These are phyloP conservation scores for Flaveria bidentis DNA, from an alignment of 129 eudicot genomes.

Conservation along the genomic window DNA sequence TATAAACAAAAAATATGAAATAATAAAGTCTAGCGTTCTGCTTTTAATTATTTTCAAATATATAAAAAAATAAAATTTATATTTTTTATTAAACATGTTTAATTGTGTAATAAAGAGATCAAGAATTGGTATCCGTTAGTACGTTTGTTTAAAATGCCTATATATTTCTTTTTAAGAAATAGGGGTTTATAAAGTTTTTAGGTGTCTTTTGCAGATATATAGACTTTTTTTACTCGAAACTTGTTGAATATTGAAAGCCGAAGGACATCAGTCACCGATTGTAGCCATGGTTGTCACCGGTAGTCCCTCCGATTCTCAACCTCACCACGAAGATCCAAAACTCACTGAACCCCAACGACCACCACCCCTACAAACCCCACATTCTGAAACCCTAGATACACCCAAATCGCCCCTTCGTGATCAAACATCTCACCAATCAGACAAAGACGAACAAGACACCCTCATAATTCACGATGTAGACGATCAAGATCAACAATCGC, in stretches of 20 bases:
- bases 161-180: too few species aligned
- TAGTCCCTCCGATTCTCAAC: constrained; percentile 25
- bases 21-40: too few species aligned
- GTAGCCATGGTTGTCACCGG: constrained; percentile 24
- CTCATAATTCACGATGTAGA: constrained; percentile 3
- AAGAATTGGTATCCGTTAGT: too few species aligned
- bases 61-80: too few species aligned
- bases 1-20: too few species aligned
- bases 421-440: constrained; percentile 19
- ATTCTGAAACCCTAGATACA: constrained; percentile 32
- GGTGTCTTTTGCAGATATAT: too few species aligned
- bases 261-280: neutral
- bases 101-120: too few species aligned
- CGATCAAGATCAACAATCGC: constrained; percentile 18
- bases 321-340: constrained; percentile 16
- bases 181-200: too few species aligned
- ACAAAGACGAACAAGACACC: constrained; percentile 11
- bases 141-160: too few species aligned
- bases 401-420: constrained; percentile 8
- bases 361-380: neutral
- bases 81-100: too few species aligned
- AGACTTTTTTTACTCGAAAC: too few species aligned
- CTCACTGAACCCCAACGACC: constrained; percentile 2
- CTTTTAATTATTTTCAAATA: too few species aligned
- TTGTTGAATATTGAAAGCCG: neutral